A percentile compares a stretch with the other conserved stretches of the same genome.
These are phyloP conservation scores for Phaeophleospora eucalypticola DNA, from an alignment of 2,329 filamentous ascomycete species.

Conservation along the genomic window DNA sequence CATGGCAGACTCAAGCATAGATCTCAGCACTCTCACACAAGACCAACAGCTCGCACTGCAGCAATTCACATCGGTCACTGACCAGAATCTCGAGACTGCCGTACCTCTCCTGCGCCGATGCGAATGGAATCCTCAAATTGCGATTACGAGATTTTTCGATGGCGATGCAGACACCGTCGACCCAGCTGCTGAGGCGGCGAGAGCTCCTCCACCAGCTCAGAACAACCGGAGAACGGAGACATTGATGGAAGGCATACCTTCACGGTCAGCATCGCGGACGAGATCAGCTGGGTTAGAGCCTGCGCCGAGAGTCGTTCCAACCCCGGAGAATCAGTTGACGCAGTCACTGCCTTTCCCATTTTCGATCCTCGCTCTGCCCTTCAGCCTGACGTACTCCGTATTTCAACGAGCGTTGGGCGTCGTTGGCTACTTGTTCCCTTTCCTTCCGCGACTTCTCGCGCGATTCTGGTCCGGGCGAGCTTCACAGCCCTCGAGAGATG, in stretches of 20 bases:
- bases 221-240: constrained; percentile 67
- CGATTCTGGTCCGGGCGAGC: constrained; percentile 53
- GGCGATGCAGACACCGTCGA: constrained; percentile 87
- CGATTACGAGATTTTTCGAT: constrained; percentile 96
- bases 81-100: constrained; percentile 72
- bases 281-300: constrained; percentile 50
- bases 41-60: constrained; percentile 79
- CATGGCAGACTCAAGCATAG: constrained; percentile 33
- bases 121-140: constrained; percentile 97
- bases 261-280: constrained; percentile 27
- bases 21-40: constrained; percentile 67
- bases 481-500: constrained; percentile 56
- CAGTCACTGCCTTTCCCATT: constrained; percentile 72
- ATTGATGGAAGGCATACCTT: constrained; percentile 53
- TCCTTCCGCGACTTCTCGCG: constrained; percentile 63
- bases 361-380: constrained; percentile 73
- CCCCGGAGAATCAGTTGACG: constrained; percentile 59
- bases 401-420: constrained; percentile 66
- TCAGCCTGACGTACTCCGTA: constrained; percentile 71
- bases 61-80: constrained; percentile 83
- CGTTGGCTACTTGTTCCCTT: constrained; percentile 73
- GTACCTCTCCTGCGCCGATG: constrained; percentile 76
- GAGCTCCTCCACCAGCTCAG: constrained; percentile 60
- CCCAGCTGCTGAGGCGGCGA: constrained; percentile 70
- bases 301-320: constrained; percentile 83